These are phyloP conservation scores for Coemansia aciculifera DNA, from an alignment of 192 early-diverging fungal species.

Conservation along the genomic window DNA sequence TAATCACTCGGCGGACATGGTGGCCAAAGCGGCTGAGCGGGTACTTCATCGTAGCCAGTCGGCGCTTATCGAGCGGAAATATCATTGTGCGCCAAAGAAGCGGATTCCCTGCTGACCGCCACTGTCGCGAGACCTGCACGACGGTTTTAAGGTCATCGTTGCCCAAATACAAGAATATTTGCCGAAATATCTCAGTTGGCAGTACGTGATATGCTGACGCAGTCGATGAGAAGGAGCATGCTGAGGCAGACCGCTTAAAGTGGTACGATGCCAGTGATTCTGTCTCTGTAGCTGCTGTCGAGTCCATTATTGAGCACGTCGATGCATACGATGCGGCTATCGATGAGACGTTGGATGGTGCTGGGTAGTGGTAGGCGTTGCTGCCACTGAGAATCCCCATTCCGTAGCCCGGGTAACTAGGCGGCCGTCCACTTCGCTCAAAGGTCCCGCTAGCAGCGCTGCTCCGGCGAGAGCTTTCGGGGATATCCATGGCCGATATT, in stretches of 20 bases:
- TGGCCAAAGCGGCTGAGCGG: constrained; percentile 42
- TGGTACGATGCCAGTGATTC: constrained; percentile 48
- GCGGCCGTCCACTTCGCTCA: constrained; percentile 25
- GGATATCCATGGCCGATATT: constrained; percentile 47
- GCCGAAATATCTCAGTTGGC: constrained; percentile 46
- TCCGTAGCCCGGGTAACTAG: constrained; percentile 44
- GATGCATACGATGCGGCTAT: constrained; percentile 53
- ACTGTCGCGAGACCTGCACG: constrained; percentile 48
- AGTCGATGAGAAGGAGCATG: constrained; percentile 47
- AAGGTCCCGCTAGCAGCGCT: constrained; percentile 23
- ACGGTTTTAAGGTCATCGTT: constrained; percentile 36
- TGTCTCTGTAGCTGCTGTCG: constrained; percentile 46
- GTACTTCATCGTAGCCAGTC: constrained; percentile 47
- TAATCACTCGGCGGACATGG: constrained; percentile 44
- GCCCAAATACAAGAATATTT: constrained; percentile 38
- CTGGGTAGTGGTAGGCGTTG: constrained; percentile 34
- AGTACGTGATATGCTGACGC: constrained; percentile 40
- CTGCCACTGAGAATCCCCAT: constrained; percentile 34
- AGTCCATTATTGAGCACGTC: constrained; percentile 53
- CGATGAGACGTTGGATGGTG: constrained; percentile 47
- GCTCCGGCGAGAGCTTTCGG: constrained; percentile 31
- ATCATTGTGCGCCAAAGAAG: constrained; percentile 54
- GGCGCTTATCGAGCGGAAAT: constrained; percentile 54
- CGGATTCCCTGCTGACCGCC: constrained; percentile 48
- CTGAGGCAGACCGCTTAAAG: constrained; percentile 37